A percentile compares a stretch with the other conserved stretches of the same genome.
Evolutionary conservation across 305 asterid genomes (phyloP).

Genomic region (Rubia peregrina): DNA sequence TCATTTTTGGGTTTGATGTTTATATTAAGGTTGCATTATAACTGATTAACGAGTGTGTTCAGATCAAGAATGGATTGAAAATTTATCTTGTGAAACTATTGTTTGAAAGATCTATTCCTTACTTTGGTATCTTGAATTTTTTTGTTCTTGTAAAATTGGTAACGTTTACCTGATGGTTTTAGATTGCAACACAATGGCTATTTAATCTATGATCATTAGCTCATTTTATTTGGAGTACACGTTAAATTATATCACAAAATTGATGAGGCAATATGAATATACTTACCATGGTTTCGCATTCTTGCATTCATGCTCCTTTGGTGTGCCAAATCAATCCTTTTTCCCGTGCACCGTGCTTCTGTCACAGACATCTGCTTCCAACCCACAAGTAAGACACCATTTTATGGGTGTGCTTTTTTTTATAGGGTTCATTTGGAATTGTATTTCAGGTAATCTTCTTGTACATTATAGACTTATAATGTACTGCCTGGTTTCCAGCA

Average conservation of each 20-base stretch:
- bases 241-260: too few species aligned
- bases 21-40: not conserved
- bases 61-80: not conserved
- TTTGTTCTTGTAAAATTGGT: not conserved
- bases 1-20: not conserved
- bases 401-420: too few species aligned
- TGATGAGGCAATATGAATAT: too few species aligned
- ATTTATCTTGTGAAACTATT: not conserved
- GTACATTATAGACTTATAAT: not conserved
- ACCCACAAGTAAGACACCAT: too few species aligned
- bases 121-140: not conserved
- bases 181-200: not conserved
- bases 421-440: slow-evolving; percentile 78
- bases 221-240: too few species aligned
- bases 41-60: not conserved
- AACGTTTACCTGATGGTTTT: not conserved
- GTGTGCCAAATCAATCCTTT: too few species aligned
- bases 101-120: not conserved
- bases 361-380: too few species aligned
- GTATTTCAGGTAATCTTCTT: slow-evolving; percentile 57
- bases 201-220: not conserved
- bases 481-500: not conserved
- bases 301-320: too few species aligned
- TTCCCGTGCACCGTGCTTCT: too few species aligned
- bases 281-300: too few species aligned